Evolutionary conservation across 1,139 yeast genomes (phyloP).

Genomic region (Debaryomycetaceae sp.): DNA sequence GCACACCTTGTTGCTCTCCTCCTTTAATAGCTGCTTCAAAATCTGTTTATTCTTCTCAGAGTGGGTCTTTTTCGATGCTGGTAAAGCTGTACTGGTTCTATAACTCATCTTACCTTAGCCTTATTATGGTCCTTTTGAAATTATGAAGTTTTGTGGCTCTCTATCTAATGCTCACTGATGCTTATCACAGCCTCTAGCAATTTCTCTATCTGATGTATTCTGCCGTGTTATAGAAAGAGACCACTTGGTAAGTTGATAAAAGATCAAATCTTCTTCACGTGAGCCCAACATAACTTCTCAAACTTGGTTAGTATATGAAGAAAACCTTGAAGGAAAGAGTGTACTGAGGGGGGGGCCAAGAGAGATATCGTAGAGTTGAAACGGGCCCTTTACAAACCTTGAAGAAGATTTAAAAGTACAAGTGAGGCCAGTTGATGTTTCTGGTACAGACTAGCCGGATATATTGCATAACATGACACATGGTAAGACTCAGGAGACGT

Average conservation of each 20-base stretch:
- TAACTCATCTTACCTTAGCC: conserved; percentile 10
- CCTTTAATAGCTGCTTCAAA: conserved; percentile 68
- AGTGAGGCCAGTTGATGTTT: not conserved
- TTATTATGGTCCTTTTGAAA: not conserved
- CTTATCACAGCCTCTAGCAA: not conserved
- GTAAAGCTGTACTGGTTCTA: conserved; percentile 24
- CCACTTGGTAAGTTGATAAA: not conserved
- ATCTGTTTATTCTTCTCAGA: conserved; percentile 63
- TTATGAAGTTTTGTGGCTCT: too few relatives aligned
- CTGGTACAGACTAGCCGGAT: not conserved
- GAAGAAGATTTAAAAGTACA: not conserved
- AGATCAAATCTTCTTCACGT: not conserved
- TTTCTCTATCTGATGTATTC: not conserved
- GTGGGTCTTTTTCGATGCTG: conserved; percentile 43
- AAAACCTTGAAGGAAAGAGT: too few relatives aligned
- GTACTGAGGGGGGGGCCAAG: too few relatives aligned
- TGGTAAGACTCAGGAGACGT: not conserved
- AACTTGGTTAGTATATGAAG: too few relatives aligned
- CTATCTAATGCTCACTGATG: not conserved
- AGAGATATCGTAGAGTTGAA: too few relatives aligned
- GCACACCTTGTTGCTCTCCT: conserved; percentile 72
- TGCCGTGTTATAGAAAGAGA: not conserved
- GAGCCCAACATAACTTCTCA: not conserved
- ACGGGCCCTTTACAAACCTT: too few relatives aligned
- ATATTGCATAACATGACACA: not conserved